Conservation (phyloP, 257 asterid species). For the Solanum habrochaites region DNA sequence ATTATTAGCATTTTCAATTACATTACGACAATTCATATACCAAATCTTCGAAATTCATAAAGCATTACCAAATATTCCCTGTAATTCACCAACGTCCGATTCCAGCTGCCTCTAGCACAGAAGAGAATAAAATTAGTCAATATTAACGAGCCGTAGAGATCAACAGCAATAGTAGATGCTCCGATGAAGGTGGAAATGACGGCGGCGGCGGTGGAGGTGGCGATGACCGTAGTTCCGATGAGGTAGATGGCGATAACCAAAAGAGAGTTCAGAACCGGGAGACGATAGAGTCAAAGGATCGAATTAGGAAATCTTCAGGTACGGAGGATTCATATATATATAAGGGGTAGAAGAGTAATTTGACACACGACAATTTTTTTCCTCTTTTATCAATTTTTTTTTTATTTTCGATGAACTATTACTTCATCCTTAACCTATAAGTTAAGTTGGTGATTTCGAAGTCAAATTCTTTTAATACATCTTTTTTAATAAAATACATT, state of each 20-base stretch:
- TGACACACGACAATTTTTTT: neutral
- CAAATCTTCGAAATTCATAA: neutral
- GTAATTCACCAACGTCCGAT: neutral
- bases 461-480: neutral
- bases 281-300: conserved; percentile 1
- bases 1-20: neutral
- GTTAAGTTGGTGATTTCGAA: neutral
- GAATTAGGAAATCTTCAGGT: neutral
- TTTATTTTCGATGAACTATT: neutral
- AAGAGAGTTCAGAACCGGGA: neutral
- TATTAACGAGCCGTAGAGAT: neutral
- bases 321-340: neutral
- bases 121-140: neutral
- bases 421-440: neutral
- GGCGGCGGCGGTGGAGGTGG: neutral
- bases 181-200: neutral
- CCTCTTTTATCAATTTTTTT: neutral
- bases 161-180: neutral
- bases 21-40: neutral
- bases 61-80: neutral
- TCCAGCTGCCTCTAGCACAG: neutral
- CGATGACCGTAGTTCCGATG: neutral
- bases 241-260: neutral
- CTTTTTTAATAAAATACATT: no score
- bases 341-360: neutral